Base-by-base conservation (phyloP, 495 filamentous ascomycete genomes). In the Neurospora sp. region DNA sequence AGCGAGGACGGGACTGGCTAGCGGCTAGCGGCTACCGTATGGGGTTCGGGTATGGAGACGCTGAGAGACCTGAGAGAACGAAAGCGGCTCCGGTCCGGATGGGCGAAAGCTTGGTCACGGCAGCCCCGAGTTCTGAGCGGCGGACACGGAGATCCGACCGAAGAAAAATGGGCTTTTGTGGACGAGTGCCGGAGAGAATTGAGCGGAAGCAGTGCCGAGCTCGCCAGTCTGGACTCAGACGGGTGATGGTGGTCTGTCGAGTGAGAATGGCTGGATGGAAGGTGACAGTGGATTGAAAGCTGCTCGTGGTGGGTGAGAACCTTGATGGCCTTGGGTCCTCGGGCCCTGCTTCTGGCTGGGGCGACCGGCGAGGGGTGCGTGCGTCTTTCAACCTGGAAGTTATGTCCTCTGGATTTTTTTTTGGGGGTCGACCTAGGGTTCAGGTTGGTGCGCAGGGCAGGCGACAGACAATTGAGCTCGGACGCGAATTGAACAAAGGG, bases 221-320 rank as follows among this genome's bases (percentile, higher is more conserved):
- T 59, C 53, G 53, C 22, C 22, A 37, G 53, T 17, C 53, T 27
- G 2, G 20, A 65, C 6, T 59, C 48, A 27, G 9, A 27, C 48
- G 20, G 27, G 27, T 65, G 53, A 35, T 35, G 53, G 53, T 65
- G 53, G 53, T 17, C 53, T 35, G 27, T 65, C 53, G 53, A 65
- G 27, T 31, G 53, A 37, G 53, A 65, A 65, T 16, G 14, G 53
- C 14, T 70, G 70, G 70, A 70, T 17, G 70, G 70, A 38, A n/a
- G 70, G 69, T 65, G 53, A 35, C 53, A 65, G 53, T 35, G 14
- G 42, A 42, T 45, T 44, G 72, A 71, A 71, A 38, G 72, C 38
- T 71, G 61, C 59, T 61, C 42, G 45, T 74, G 61, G 41, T 39
- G 72, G 59, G 40, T 74, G 75, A 76, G 75, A 76, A 76, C 75